Conservation (phyloP, 306 rosid species). For the Vicia sativa region DNA sequence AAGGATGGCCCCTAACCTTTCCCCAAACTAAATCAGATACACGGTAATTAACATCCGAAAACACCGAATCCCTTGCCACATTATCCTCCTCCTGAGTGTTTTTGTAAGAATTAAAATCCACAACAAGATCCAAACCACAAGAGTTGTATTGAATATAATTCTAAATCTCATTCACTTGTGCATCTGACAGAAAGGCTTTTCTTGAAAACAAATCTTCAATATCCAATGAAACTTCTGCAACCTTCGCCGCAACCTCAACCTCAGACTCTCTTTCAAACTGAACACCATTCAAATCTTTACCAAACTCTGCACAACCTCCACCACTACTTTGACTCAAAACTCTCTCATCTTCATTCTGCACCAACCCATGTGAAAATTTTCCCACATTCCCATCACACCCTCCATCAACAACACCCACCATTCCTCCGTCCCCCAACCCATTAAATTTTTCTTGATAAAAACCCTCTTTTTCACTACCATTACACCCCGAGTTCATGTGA, state of each 20-base stretch:
- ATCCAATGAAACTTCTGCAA: slow-evolving; percentile 28
- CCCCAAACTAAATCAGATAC: slow-evolving; percentile 84
- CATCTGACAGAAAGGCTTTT: slow-evolving; percentile 23
- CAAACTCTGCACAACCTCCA: slow-evolving; percentile 17
- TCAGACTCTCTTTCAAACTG: slow-evolving; percentile 6
- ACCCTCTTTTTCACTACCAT: slow-evolving; percentile 35
- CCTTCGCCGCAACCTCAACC: slow-evolving; percentile 17
- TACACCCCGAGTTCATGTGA: slow-evolving; percentile 14
- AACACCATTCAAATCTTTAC: slow-evolving; percentile 35
- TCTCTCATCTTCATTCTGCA: slow-evolving; percentile 25
- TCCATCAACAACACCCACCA: slow-evolving; percentile 30
- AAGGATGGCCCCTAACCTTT: slow-evolving; percentile 84
- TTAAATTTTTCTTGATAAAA: slow-evolving; percentile 20
- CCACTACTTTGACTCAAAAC: slow-evolving; percentile 15
- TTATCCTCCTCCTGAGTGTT: slow-evolving; percentile 33
- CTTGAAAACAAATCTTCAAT: slow-evolving; percentile 4
- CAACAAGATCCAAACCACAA: slow-evolving; percentile 48
- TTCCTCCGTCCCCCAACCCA: slow-evolving; percentile 33
- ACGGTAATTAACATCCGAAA: slow-evolving; percentile 41
- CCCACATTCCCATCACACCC: slow-evolving; percentile 27
- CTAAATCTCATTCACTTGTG: slow-evolving; percentile 37
- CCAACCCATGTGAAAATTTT: slow-evolving; percentile 7
- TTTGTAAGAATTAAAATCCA: slow-evolving; percentile 52
- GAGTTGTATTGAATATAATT: slow-evolving; percentile 34
- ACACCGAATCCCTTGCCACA: slow-evolving; percentile 28